phyloP scores from a whole-genome alignment of 305 asterid genomes.

The Fraxinus floribunda region DNA sequence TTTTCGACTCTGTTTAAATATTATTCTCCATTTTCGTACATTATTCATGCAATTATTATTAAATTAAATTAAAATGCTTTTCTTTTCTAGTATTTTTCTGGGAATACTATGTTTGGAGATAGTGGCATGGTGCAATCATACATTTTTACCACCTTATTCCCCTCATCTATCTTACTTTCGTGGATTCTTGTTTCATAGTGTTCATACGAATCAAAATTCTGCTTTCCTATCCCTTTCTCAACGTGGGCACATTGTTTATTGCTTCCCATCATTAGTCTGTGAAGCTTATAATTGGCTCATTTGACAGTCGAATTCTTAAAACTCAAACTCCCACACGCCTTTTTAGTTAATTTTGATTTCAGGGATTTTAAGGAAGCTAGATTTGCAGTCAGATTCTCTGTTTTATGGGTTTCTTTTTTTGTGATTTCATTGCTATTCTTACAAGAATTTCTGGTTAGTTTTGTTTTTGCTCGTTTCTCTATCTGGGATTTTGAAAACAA shows the following conservation, averaged over 20 bases:
- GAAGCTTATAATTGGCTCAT: slow-evolving; percentile 37
- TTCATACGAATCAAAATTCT: slow-evolving; percentile 45
- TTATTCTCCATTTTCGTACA: slow-evolving; percentile 27
- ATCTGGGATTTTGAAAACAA: slow-evolving; percentile 36
- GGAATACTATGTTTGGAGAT: slow-evolving; percentile 53
- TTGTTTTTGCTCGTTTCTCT: slow-evolving; percentile 44
- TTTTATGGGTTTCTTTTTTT: slow-evolving; percentile 30
- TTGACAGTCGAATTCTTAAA: slow-evolving; percentile 44
- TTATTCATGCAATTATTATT: slow-evolving; percentile 28
- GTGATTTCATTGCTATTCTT: slow-evolving; percentile 36
- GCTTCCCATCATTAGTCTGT: slow-evolving; percentile 48
- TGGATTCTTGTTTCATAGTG: slow-evolving; percentile 66
- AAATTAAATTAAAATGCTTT: slow-evolving; percentile 11
- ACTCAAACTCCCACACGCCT: slow-evolving; percentile 37
- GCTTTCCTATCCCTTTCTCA: slow-evolving; percentile 18
- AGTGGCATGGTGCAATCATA: slow-evolving; percentile 71
- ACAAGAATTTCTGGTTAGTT: slow-evolving; percentile 43
- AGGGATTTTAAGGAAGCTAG: slow-evolving; percentile 28
- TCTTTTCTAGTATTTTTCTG: slow-evolving; percentile 53
- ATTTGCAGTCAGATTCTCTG: slow-evolving; percentile 33
- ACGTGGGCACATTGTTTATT: slow-evolving; percentile 49
- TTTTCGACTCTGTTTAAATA: neutral
- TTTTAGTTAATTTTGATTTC: slow-evolving; percentile 31
- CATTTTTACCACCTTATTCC: slow-evolving; percentile 85
- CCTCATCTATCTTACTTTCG: slow-evolving; percentile 72